Evolutionary conservation across 78 protist genomes (phyloP).

Genomic region (Guillardia theta): DNA sequence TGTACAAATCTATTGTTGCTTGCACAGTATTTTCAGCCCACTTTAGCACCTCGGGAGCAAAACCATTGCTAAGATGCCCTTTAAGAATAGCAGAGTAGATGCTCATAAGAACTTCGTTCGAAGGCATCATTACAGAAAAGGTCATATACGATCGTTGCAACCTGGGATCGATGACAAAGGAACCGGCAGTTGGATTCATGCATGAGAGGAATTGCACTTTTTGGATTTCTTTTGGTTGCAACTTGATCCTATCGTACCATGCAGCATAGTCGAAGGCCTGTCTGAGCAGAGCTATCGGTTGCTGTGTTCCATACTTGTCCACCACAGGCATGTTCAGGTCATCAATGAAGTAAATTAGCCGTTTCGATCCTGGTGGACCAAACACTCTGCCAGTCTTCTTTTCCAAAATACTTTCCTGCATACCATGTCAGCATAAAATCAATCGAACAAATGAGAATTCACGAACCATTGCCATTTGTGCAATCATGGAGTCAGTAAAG

Average conservation of each 20-base stretch:
- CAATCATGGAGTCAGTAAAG: constrained; percentile 55
- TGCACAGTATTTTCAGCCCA: background rate
- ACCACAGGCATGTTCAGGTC: constrained; percentile 84
- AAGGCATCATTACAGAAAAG: constrained; percentile 70
- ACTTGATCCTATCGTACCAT: constrained; percentile 71
- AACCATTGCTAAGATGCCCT: constrained; percentile 46
- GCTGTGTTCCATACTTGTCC: constrained; percentile 87
- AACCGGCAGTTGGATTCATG: constrained; percentile 90
- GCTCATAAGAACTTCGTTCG: background rate
- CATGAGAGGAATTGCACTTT: constrained; percentile 66
- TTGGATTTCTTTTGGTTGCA: constrained; percentile 48
- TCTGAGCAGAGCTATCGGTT: constrained; percentile 75
- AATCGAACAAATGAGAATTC: no score
- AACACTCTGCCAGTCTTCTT: constrained; percentile 75
- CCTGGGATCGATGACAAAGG: constrained; percentile 76
- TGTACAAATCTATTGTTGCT: constrained; percentile 64
- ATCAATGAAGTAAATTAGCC: constrained; percentile 72
- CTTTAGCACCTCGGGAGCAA: background rate
- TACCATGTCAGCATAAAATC: no score
- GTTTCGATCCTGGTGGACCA: constrained; percentile 69
- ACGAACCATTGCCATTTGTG: constrained; percentile 59
- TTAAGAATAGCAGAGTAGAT: constrained; percentile 54
- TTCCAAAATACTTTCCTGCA: constrained; percentile 75
- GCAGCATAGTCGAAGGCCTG: constrained; percentile 79
- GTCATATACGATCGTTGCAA: constrained; percentile 81